phyloP scores from a whole-genome alignment of 2,329 filamentous ascomycete species.

The Trichothecium roseum region DNA sequence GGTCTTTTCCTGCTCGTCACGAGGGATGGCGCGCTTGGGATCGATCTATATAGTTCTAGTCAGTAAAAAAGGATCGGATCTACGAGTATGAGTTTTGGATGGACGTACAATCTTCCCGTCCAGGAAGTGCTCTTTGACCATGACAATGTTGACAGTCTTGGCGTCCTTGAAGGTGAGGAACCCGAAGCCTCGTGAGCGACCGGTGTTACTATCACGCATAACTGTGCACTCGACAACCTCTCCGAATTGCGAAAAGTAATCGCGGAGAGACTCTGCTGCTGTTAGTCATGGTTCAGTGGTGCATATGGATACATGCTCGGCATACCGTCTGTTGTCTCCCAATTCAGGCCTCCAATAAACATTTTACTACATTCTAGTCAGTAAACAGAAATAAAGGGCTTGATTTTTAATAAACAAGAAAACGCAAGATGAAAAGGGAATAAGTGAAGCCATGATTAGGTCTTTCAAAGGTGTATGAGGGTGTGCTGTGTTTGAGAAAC shows the following conservation, averaged over 20 bases:
- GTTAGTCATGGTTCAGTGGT: background rate
- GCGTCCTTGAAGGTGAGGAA: conserved; percentile 97
- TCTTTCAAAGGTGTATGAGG: too few relatives aligned
- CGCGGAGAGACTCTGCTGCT: conserved; percentile 76
- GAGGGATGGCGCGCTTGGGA: conserved; percentile 91
- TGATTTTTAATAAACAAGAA: too few relatives aligned
- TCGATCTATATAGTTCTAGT: conserved; percentile 58
- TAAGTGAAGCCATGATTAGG: too few relatives aligned
- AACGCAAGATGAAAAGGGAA: too few relatives aligned
- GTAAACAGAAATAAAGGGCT: too few relatives aligned
- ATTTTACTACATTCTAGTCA: conserved; percentile 63
- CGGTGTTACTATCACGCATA: conserved; percentile 94
- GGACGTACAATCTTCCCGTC: conserved; percentile 91
- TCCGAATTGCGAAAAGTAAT: conserved; percentile 96
- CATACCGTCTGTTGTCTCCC: conserved; percentile 98
- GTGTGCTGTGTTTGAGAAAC: too few relatives aligned
- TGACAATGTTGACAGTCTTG: conserved; percentile 96
- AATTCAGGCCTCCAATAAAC: conserved; percentile 98
- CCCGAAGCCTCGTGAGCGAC: conserved; percentile 88
- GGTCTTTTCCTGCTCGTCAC: conserved; percentile 96
- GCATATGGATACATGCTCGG: conserved; percentile 7
- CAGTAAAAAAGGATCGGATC: too few relatives aligned
- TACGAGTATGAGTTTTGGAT: background rate
- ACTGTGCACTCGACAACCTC: conserved; percentile 97
- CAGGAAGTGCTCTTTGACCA: conserved; percentile 98